Evolutionary conservation across 148 eudicot species (phyloP), one percentile per base, ranked within the genome.

Genomic region (Pouteria glomerata): DNA sequence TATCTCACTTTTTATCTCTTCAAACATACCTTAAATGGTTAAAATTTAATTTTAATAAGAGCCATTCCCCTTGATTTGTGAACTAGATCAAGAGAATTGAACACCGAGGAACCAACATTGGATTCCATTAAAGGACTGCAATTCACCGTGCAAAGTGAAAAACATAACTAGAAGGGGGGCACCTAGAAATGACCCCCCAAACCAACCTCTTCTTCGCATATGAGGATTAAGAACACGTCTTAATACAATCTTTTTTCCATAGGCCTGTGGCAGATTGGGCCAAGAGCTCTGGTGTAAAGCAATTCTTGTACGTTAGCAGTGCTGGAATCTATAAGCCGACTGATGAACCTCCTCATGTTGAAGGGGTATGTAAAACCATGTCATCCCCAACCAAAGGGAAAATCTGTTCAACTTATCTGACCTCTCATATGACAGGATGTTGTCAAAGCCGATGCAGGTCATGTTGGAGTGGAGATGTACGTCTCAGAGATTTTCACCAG

Each of bases 201-300:
- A n/a, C n/a, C n/a, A n/a, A n/a, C 8, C 48, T 15, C 14, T 44
- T 44, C 29, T 57, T 26, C 2, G 57, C 45, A 45, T 21, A 5
- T 31, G 29, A 33, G 44, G 1, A 31, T 67, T 39, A 3, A 8
- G 35, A 24, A 26, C 21, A 8, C 39, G 48, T 26, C 30, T 57
- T 75, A n/a, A 71, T 53, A 76, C 63, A 33, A 33, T 70, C 31
- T 51, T 63, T 37, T n/a, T 14, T 68, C 16, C 60, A 29, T 75
- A 94, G 98, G 82, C 98, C 98, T 66, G 98, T 94, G 75, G 88
- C 76, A 73, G 97, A 94, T 75, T 94, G 98, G 98, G 96, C 97
- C 19, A 94, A 89, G 80, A 89, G 90, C 66, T 48, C 81, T 0
- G 92, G 96, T 39, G 97, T 70, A 41, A 74, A 80, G 73, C 97